Conservation (phyloP, 208 protist species). For the Acanthamoeba rhysodes region DNA sequence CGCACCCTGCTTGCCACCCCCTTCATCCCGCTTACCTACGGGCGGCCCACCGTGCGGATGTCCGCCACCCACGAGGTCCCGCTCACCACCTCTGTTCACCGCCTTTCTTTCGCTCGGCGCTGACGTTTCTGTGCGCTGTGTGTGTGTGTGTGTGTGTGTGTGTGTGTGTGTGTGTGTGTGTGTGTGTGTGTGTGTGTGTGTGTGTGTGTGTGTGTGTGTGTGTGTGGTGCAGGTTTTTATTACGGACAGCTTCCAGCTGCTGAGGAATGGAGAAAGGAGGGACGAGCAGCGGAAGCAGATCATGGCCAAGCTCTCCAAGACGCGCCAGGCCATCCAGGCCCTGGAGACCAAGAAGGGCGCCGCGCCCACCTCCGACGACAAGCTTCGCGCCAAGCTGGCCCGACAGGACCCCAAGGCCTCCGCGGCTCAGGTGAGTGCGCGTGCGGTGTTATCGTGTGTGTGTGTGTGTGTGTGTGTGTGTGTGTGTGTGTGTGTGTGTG, state of each 20-base stretch:
- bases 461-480: background rate
- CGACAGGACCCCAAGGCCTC: background rate
- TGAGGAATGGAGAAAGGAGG: background rate
- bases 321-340: background rate
- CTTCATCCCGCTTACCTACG: conserved; percentile 20
- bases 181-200: background rate
- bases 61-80: background rate
- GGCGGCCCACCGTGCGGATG: background rate
- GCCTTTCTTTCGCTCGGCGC: background rate
- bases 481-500: background rate
- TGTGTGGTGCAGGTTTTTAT: conserved; percentile 5
- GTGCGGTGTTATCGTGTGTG: background rate
- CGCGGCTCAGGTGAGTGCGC: background rate
- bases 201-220: background rate
- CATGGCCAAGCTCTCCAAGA: background rate
- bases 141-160: background rate
- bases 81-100: background rate
- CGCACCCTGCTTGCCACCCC: background rate
- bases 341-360: background rate
- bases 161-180: background rate
- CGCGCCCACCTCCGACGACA: background rate
- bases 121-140: background rate
- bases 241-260: background rate
- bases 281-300: background rate
- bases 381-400: conserved; percentile 8